phyloP scores from a whole-genome alignment of 148 eudicot species.

The Camellia granthamiana region DNA sequence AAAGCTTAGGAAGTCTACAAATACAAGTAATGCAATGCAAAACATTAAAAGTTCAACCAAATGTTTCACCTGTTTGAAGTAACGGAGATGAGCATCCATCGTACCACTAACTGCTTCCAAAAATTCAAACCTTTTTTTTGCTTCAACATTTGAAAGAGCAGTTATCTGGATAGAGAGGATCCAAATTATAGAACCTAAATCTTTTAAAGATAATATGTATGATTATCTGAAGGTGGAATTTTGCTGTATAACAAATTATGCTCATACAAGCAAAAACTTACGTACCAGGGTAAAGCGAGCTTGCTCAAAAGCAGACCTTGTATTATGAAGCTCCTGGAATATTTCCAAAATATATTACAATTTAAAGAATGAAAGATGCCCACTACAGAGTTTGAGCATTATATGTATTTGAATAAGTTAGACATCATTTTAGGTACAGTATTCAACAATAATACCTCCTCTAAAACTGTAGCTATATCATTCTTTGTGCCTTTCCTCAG shows the following conservation, averaged over 20 bases:
- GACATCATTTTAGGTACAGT: slow-evolving; percentile 7
- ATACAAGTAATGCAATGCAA: slow-evolving; percentile 3
- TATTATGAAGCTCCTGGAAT: slow-evolving; percentile 89
- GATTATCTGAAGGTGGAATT: background rate
- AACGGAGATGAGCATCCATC: slow-evolving; percentile 98
- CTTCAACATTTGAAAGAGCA: slow-evolving; percentile 86
- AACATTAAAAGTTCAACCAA: background rate
- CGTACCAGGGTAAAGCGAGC: slow-evolving; percentile 91
- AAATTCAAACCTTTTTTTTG: slow-evolving; percentile 96
- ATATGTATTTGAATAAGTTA: background rate
- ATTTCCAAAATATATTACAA: slow-evolving; percentile 25
- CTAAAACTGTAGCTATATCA: slow-evolving; percentile 72
- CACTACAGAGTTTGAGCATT: slow-evolving; percentile 9
- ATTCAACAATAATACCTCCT: slow-evolving; percentile 69
- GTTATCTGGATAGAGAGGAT: slow-evolving; percentile 49
- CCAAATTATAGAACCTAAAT: slow-evolving; percentile 6
- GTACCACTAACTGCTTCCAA: slow-evolving; percentile 97
- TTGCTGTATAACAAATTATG: background rate
- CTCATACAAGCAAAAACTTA: background rate
- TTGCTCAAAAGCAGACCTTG: slow-evolving; percentile 91
- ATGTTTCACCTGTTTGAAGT: slow-evolving; percentile 79
- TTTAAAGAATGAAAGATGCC: slow-evolving; percentile 2
- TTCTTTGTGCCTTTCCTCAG: slow-evolving; percentile 86
- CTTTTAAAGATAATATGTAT: background rate
- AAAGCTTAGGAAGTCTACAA: slow-evolving; percentile 11